Conservation (phyloP, 176 grass and related monocot genomes). For the Poa annua region DNA sequence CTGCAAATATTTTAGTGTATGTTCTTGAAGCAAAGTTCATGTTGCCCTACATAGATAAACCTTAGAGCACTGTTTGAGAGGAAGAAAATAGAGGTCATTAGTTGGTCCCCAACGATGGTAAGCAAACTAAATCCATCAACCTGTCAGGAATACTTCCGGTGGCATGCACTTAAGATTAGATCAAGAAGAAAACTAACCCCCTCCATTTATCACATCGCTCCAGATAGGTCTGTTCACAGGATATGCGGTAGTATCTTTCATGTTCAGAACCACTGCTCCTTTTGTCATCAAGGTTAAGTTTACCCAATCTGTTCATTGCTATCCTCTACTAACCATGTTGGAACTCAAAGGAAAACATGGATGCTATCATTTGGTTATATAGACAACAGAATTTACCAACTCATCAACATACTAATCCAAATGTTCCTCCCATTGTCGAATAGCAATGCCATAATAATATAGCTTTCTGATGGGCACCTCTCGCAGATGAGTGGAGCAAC, state of each 20-base stretch:
- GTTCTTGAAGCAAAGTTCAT: conserved; percentile 2
- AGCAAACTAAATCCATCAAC: neutral
- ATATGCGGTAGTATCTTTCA: conserved; percentile 30
- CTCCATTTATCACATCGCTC: neutral
- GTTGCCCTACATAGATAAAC: conserved; percentile 5
- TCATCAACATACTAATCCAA: neutral
- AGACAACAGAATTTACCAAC: neutral
- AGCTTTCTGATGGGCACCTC: neutral
- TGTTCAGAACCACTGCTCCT: conserved; percentile 26
- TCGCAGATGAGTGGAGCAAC: conserved; percentile 48
- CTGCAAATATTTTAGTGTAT: neutral
- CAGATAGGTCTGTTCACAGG: conserved; percentile 38
- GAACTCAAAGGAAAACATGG: neutral
- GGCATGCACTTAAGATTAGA: neutral
- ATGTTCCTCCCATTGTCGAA: neutral
- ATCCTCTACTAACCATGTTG: neutral
- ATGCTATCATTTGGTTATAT: neutral
- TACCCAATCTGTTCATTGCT: neutral
- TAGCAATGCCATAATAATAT: neutral
- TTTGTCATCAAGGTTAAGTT: conserved; percentile 38
- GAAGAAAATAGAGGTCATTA: conserved; percentile 37
- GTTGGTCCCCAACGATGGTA: conserved; percentile 48
- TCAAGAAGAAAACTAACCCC: conserved; percentile 2
- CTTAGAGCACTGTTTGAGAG: conserved; percentile 39
- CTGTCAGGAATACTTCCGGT: neutral